These are phyloP conservation scores for Trichoderma atrobrunneum DNA, from an alignment of 2,329 filamentous ascomycete species.

Conservation along the genomic window DNA sequence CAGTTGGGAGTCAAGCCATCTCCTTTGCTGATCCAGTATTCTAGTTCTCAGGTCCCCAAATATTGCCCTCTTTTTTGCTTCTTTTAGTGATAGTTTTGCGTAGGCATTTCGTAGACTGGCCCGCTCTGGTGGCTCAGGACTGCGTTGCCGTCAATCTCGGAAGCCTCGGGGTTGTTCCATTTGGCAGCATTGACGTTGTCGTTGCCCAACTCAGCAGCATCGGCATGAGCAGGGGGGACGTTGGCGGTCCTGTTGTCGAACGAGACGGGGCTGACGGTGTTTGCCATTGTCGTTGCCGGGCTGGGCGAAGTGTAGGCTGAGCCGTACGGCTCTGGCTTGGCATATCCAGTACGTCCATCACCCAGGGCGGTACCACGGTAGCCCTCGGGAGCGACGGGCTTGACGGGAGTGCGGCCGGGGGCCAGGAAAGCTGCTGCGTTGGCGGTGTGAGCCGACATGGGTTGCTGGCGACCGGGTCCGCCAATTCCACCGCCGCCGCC, in stretches of 20 bases:
- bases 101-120: conserved; percentile 44
- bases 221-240: conserved; percentile 12
- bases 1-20: neutral
- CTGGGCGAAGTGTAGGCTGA: conserved; percentile 31
- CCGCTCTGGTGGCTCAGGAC: conserved; percentile 34
- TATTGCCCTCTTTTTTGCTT: neutral
- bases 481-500: conserved; percentile 24
- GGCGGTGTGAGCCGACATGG: conserved; percentile 33
- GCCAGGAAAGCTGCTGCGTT: conserved; percentile 28
- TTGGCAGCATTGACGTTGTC: conserved; percentile 31
- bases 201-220: conserved; percentile 33
- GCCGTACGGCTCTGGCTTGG: conserved; percentile 38
- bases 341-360: conserved; percentile 39
- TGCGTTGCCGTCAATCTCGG: conserved; percentile 40
- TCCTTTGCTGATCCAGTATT: neutral
- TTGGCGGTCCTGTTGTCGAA: conserved; percentile 19
- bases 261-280: conserved; percentile 19
- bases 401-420: conserved; percentile 28
- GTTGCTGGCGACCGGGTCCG: conserved; percentile 20
- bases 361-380: conserved; percentile 41
- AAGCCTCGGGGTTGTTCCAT: conserved; percentile 37
- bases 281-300: conserved; percentile 23
- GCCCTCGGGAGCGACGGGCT: conserved; percentile 31
- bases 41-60: neutral
- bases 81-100: conserved; percentile 36